These are phyloP conservation scores for Malassezia pachydermatis DNA, from an alignment of 1,284 basidiomycete genomes.

Conservation along the genomic window DNA sequence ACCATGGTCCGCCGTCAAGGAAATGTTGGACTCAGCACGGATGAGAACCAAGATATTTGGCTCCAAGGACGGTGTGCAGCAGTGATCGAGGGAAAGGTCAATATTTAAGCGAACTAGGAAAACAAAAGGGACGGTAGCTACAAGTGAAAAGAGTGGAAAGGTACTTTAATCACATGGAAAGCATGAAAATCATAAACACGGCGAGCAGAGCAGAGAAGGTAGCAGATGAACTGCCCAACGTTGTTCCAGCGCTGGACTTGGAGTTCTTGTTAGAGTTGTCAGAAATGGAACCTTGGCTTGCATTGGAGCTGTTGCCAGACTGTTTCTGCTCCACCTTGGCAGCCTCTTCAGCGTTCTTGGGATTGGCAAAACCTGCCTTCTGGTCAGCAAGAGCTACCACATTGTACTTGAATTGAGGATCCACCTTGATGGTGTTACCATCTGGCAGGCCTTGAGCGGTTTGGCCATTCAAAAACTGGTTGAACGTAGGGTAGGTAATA, in stretches of 20 bases:
- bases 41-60: not conserved
- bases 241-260: too few species aligned
- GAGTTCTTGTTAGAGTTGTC: too few species aligned
- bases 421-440: constrained; percentile 24
- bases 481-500: constrained; percentile 45
- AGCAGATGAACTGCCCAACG: too few species aligned
- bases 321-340: too few species aligned
- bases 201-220: too few species aligned
- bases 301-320: too few species aligned
- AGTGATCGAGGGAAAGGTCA: not conserved
- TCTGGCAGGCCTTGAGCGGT: constrained; percentile 26
- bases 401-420: not conserved
- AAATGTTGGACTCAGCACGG: not conserved
- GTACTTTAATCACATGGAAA: too few species aligned
- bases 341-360: too few species aligned
- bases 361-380: constrained; percentile 3
- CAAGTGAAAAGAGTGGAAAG: too few species aligned
- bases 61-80: not conserved
- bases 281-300: too few species aligned
- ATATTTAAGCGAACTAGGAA: not conserved
- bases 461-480: constrained; percentile 23
- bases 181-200: too few species aligned
- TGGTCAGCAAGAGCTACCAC: not conserved
- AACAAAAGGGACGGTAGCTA: too few species aligned
- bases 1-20: constrained; percentile 1